Base-by-base conservation (phyloP, 768 basidiomycete genomes). In the Myochromella boudieri region DNA sequence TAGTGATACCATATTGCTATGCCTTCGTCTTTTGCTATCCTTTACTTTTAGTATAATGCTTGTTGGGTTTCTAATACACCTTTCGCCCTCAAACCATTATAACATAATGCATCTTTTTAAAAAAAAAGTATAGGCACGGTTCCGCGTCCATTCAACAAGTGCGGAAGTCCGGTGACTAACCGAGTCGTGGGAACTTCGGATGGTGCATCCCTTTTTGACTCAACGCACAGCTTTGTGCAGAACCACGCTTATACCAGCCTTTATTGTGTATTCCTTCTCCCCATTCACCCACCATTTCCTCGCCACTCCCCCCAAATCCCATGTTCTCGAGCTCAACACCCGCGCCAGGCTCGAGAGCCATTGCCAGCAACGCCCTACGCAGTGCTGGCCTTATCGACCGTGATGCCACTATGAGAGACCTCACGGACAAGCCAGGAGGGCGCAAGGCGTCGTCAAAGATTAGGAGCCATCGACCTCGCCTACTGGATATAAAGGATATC, bases 371-470 rank as follows among this genome's bases (percentile, higher is more conserved):
- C 47, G 82, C 85, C 24, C 70, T 90, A 20, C 81, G 83, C 48
- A 80, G 67, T 28, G 87, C 85, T 2, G 88, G 87, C 32, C 81
- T 90, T 60, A 84, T 88, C 51, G 87, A 88, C 74, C 72, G 79
- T 46, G 88, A 91, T 63, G 71, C 82, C 47, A 77, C 71, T 55
- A 90, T 91, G 88, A 79, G 81, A 51, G 87, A 91, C 58, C 68
- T 72, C 34, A 72, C 77, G 7, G 80, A 82, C 68, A 85, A 73
- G 55, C 85, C 84, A 4, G 85, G 85, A 40, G 87, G 86, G 18
- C 78, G 87, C 59, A 91, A 90, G 63, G 79, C 80, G 36, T 56
- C 73, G n/a, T 69, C 73, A 12, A 87, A 85, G 69, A 66, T 75
- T 53, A 76, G 82, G 21, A 68, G 77, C 4, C 82, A 86, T 61